A percentile compares a stretch with the other conserved stretches of the same genome.
Evolutionary conservation across 768 basidiomycete species (phyloP).

Genomic region (Auriscalpium microsporum): DNA sequence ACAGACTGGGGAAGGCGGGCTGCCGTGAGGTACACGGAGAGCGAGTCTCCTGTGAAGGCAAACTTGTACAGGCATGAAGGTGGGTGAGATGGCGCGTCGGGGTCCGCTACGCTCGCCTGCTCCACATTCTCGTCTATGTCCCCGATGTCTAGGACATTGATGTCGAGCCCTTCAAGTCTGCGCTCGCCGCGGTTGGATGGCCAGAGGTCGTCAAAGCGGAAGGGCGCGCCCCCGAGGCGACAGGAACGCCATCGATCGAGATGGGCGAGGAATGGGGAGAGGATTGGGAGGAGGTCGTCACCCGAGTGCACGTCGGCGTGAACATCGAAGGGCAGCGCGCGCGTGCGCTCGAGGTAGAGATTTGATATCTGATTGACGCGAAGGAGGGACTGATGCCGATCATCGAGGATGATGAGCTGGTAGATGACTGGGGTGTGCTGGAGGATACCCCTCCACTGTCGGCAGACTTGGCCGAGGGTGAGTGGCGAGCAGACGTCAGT

Average conservation of each 20-base stretch:
- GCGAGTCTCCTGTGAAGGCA: conserved; percentile 9
- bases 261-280: conserved; percentile 52
- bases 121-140: conserved; percentile 9
- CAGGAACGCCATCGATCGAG: conserved; percentile 53
- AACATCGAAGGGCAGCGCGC: conserved; percentile 47
- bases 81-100: neutral
- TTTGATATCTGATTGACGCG: conserved; percentile 40
- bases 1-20: conserved; percentile 40
- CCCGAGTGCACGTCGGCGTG: conserved; percentile 38
- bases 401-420: conserved; percentile 48
- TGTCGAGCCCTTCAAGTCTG: conserved; percentile 17
- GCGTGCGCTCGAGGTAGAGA: conserved; percentile 46
- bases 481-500: conserved; percentile 36
- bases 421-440: conserved; percentile 49
- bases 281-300: conserved; percentile 50
- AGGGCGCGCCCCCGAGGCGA: conserved; percentile 26
- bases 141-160: conserved; percentile 13
- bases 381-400: conserved; percentile 25
- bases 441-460: conserved; percentile 48
- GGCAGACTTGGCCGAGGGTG: conserved; percentile 44
- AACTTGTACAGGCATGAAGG: neutral
- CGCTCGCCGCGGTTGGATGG: conserved; percentile 7
- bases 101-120: neutral
- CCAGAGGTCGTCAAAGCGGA: conserved; percentile 22
- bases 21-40: conserved; percentile 23